Percentiles rank a stretch among this genome's conserved stretches.
Conservation (phyloP, 23 red algal genomes). For the Agarophyton chilense region DNA sequence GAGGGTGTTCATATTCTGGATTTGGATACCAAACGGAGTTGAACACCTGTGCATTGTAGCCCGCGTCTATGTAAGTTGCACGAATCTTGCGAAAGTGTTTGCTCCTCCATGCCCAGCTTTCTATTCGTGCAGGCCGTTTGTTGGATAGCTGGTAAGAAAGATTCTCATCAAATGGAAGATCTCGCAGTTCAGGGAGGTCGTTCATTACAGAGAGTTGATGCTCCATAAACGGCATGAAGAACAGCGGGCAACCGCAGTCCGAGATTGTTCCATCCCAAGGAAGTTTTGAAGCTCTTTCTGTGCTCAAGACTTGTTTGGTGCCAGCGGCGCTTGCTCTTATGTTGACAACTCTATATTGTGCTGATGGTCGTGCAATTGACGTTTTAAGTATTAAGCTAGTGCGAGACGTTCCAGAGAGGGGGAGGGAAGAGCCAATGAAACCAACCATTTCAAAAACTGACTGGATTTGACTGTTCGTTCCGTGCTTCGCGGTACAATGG, state of each 20-base stretch:
- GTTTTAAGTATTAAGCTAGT: not conserved
- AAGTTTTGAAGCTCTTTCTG: slow-evolving; percentile 45
- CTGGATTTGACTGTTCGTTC: no score
- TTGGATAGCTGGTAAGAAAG: slow-evolving; percentile 51
- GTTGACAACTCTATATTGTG: not conserved
- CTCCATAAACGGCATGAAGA: slow-evolving; percentile 83
- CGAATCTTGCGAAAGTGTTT: slow-evolving; percentile 89
- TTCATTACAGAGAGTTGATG: slow-evolving; percentile 45
- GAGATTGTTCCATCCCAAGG: slow-evolving; percentile 74
- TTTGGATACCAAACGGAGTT: slow-evolving; percentile 95
- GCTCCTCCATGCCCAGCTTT: slow-evolving; percentile 71
- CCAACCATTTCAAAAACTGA: not conserved
- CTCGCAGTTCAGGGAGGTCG: slow-evolving; percentile 29
- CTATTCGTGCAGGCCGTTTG: slow-evolving; percentile 74
- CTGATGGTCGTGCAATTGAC: not conserved
- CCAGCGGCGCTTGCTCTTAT: not conserved
- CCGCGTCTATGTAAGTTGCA: slow-evolving; percentile 91
- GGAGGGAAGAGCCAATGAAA: not conserved
- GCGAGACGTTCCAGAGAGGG: not conserved
- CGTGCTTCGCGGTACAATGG: no score
- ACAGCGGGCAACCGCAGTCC: slow-evolving; percentile 49
- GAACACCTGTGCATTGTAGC: slow-evolving; percentile 85
- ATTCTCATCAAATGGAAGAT: slow-evolving; percentile 68
- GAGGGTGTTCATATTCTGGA: slow-evolving; percentile 71
- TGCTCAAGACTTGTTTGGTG: slow-evolving; percentile 31